Evolutionary conservation across 208 protist species (phyloP).

Genomic region (Trypanosoma rangeli): DNA sequence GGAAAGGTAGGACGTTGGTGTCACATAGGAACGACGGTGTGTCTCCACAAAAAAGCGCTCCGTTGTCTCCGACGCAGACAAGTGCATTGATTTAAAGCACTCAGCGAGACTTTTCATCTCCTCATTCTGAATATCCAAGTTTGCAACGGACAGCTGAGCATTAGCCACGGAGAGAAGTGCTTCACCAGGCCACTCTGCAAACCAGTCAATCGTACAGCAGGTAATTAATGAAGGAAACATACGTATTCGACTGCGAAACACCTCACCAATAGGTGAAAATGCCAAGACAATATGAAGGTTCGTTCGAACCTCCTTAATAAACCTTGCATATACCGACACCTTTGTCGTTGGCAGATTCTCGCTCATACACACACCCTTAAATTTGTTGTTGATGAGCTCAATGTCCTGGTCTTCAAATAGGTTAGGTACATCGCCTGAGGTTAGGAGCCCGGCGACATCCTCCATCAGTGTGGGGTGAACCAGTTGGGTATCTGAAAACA

Average conservation of each 20-base stretch:
- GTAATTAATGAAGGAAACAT: conserved; percentile 98
- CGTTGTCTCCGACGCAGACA: conserved; percentile 83
- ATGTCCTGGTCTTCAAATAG: conserved; percentile 96
- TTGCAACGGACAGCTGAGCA: conserved; percentile 51
- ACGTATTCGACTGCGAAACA: conserved; percentile 94
- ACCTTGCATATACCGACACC: conserved; percentile 94
- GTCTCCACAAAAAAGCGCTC: conserved; percentile 91
- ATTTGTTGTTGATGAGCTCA: conserved; percentile 95
- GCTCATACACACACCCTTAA: conserved; percentile 88
- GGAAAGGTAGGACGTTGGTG: conserved; percentile 97
- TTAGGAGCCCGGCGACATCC: conserved; percentile 97
- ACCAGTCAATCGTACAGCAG: conserved; percentile 99
- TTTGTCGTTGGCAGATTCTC: conserved; percentile 94
- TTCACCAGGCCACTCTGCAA: conserved; percentile 96
- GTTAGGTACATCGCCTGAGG: conserved; percentile 97
- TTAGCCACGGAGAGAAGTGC: conserved; percentile 93
- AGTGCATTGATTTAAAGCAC: conserved; percentile 94
- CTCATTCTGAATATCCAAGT: conserved; percentile 13
- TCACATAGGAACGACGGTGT: conserved; percentile 96
- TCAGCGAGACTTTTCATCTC: conserved; percentile 48
- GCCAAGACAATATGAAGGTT: conserved; percentile 97
- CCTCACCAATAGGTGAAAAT: conserved; percentile 96
- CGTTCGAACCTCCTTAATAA: conserved; percentile 92
- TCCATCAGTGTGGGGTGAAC: conserved; percentile 96
- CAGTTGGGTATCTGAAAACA: conserved; percentile 98